Percentiles rank a stretch among this genome's conserved stretches.
phyloP scores from a whole-genome alignment of 208 protist genomes.

The Acanthamoeba triangularis region DNA sequence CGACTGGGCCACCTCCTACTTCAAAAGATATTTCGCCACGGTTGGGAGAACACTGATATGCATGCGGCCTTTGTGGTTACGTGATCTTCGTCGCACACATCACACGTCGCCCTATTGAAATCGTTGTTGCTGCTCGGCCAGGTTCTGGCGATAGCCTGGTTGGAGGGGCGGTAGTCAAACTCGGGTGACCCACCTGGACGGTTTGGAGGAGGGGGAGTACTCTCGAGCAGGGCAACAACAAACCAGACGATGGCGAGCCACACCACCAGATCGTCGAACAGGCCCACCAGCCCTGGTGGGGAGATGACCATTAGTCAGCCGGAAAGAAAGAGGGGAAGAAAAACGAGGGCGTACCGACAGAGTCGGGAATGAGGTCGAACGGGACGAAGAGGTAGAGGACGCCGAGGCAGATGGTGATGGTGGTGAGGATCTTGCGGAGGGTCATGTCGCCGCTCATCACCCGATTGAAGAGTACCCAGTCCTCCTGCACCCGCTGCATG shows the following conservation, averaged over 20 bases:
- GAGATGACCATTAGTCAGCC: background rate
- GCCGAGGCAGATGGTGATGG: background rate
- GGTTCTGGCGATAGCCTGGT: slow-evolving; percentile 35
- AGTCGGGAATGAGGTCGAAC: slow-evolving; percentile 57
- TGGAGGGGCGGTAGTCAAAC: background rate
- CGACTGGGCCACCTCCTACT: slow-evolving; percentile 48
- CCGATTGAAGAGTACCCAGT: slow-evolving; percentile 56
- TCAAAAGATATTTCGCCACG: too few species aligned
- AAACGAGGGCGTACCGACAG: background rate
- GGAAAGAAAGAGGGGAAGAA: too few species aligned
- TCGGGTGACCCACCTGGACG: background rate
- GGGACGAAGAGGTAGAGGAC: slow-evolving; percentile 13
- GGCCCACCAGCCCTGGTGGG: slow-evolving; percentile 24
- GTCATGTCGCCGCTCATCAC: slow-evolving; percentile 12
- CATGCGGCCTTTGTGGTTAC: too few species aligned
- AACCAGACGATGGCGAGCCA: slow-evolving; percentile 44
- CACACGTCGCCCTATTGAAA: too few species aligned
- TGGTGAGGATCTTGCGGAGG: slow-evolving; percentile 43
- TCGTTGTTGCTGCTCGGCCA: background rate
- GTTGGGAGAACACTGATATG: too few species aligned
- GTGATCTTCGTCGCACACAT: too few species aligned
- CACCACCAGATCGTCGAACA: slow-evolving; percentile 21
- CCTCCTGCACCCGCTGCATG: slow-evolving; percentile 48
- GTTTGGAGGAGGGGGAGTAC: background rate
- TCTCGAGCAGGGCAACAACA: slow-evolving; percentile 25